These are phyloP conservation scores for Beauveria sp. DNA, from an alignment of 2,329 filamentous ascomycete species.

Conservation along the genomic window DNA sequence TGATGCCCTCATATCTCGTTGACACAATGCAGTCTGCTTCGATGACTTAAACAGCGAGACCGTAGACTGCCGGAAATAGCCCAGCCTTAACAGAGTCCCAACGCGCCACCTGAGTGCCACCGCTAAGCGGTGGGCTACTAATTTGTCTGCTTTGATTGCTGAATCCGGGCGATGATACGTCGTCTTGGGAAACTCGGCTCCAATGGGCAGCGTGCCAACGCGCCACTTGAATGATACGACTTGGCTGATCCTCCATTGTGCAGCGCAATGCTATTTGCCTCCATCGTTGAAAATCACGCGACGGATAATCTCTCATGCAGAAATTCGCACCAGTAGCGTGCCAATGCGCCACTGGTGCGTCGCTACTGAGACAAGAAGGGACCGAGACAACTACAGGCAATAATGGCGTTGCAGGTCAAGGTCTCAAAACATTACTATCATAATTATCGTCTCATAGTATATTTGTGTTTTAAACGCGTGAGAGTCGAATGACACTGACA, in stretches of 20 bases:
- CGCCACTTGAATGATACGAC: not conserved
- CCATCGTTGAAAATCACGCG: too few species aligned
- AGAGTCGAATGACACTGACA: too few species aligned
- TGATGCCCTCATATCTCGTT: not conserved
- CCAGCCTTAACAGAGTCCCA: not conserved
- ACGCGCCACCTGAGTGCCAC: not conserved
- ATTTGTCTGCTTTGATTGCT: not conserved
- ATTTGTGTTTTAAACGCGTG: too few species aligned
- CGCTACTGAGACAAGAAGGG: not conserved
- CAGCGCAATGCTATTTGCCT: too few species aligned
- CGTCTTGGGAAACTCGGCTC: not conserved
- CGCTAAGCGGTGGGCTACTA: too few species aligned
- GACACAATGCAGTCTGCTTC: not conserved
- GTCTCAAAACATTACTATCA: too few species aligned
- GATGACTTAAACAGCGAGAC: not conserved
- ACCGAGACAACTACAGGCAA: too few species aligned
- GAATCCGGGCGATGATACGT: too few species aligned
- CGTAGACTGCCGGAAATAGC: not conserved
- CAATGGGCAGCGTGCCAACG: not conserved
- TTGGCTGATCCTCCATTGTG: too few species aligned
- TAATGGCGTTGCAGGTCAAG: too few species aligned
- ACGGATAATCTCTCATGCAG: too few species aligned
- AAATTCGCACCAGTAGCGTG: not conserved
- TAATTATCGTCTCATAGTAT: too few species aligned
- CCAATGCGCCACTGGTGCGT: not conserved